These are phyloP conservation scores for Trametes pubescens DNA, from an alignment of 1,284 basidiomycete genomes.

Conservation along the genomic window DNA sequence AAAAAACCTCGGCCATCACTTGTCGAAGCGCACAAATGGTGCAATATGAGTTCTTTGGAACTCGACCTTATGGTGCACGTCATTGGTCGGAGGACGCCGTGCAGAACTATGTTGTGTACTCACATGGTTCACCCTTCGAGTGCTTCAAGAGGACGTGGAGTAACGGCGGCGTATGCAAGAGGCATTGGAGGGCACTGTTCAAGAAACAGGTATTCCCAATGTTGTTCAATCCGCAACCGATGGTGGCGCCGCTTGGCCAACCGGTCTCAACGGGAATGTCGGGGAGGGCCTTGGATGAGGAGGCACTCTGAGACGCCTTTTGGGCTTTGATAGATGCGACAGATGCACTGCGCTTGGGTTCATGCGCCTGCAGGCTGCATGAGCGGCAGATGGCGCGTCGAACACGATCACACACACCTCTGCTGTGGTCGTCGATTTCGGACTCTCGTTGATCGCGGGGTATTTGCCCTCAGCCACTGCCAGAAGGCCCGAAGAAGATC, in stretches of 20 bases:
- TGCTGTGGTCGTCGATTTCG: slow-evolving; percentile 46
- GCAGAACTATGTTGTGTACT: slow-evolving; percentile 28
- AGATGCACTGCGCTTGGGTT: slow-evolving; percentile 18
- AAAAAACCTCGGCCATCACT: slow-evolving; percentile 62
- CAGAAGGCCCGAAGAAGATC: slow-evolving; percentile 76
- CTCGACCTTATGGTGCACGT: slow-evolving; percentile 54
- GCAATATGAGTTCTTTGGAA: slow-evolving; percentile 67
- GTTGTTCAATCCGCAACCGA: slow-evolving; percentile 83
- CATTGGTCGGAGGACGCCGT: slow-evolving; percentile 23
- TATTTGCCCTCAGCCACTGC: slow-evolving; percentile 77
- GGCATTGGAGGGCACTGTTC: slow-evolving; percentile 94
- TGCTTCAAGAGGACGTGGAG: slow-evolving; percentile 75
- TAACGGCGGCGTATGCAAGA: slow-evolving; percentile 94
- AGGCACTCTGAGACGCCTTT: slow-evolving; percentile 25
- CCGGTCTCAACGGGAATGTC: slow-evolving; percentile 61
- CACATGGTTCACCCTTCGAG: slow-evolving; percentile 45
- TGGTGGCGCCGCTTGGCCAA: slow-evolving; percentile 57
- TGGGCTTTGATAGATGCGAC: slow-evolving; percentile 22
- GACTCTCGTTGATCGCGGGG: slow-evolving; percentile 75
- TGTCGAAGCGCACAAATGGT: slow-evolving; percentile 76
- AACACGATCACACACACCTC: slow-evolving; percentile 9
- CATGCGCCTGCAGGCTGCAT: slow-evolving; percentile 13
- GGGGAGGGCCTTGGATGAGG: slow-evolving; percentile 47
- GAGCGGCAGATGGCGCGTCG: slow-evolving; percentile 2
- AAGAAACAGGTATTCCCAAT: slow-evolving; percentile 98